Evolutionary conservation across 768 basidiomycete species (phyloP).

Genomic region (Dentipellis sp.): DNA sequence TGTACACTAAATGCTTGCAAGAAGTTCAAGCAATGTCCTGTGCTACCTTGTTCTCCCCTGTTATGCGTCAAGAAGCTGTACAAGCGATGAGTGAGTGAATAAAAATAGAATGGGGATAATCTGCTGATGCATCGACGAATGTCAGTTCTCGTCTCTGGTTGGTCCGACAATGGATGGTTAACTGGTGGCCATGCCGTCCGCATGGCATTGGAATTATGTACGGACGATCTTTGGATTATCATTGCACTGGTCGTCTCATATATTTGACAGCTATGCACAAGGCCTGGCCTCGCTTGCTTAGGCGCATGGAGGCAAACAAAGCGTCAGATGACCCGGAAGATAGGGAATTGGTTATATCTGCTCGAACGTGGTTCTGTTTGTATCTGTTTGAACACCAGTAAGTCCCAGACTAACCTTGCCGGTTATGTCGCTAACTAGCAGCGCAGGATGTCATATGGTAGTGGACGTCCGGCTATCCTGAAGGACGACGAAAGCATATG

Average conservation of each 20-base stretch:
- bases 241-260: neutral
- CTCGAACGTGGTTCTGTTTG: slow-evolving; percentile 88
- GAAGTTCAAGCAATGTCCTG: slow-evolving; percentile 83
- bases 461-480: slow-evolving; percentile 85
- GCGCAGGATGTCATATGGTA: slow-evolving; percentile 86
- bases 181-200: slow-evolving; percentile 94
- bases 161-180: slow-evolving; percentile 95
- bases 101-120: neutral
- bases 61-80: slow-evolving; percentile 76
- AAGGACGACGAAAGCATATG: slow-evolving; percentile 89
- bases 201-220: slow-evolving; percentile 92
- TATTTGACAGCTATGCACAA: slow-evolving; percentile 66
- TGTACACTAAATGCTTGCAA: slow-evolving; percentile 62
- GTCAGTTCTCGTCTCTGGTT: slow-evolving; percentile 82
- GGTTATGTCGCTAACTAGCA: neutral
- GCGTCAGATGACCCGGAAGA: slow-evolving; percentile 51
- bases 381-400: slow-evolving; percentile 94
- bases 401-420: slow-evolving; percentile 21
- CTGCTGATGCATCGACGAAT: slow-evolving; percentile 1
- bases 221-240: slow-evolving; percentile 17
- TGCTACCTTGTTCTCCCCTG: slow-evolving; percentile 81
- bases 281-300: slow-evolving; percentile 77
- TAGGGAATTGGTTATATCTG: slow-evolving; percentile 68
- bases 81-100: slow-evolving; percentile 80
- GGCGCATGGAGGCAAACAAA: slow-evolving; percentile 68